A percentile compares a stretch with the other conserved stretches of the same genome.
Conservation (phyloP, 1,284 basidiomycete species). For the Papiliotrema nemorosa region DNA sequence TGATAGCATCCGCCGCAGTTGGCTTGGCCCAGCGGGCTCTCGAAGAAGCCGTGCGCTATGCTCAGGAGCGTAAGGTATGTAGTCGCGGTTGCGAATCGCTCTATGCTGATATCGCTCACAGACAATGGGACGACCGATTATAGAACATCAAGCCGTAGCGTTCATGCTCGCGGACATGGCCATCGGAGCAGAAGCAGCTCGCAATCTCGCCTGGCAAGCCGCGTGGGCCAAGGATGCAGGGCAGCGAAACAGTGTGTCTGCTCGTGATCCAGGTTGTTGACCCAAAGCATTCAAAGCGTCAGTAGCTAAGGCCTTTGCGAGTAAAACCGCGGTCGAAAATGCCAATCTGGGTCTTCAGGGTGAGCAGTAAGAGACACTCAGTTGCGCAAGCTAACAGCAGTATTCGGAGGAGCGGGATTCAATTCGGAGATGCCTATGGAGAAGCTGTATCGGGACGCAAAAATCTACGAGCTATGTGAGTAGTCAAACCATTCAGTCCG, state of each 20-base stretch:
- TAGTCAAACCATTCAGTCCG: background rate
- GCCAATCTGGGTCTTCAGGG: conserved; percentile 53
- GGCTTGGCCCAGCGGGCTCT: conserved; percentile 56
- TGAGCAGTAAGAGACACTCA: conserved; percentile 2
- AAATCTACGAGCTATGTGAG: conserved; percentile 53
- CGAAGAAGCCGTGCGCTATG: conserved; percentile 56
- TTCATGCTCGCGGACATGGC: conserved; percentile 60
- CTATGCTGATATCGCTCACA: conserved; percentile 14
- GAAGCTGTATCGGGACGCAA: conserved; percentile 54
- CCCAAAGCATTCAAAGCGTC: conserved; percentile 53
- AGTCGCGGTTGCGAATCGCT: no score
- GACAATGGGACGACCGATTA: conserved; percentile 58
- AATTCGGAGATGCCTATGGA: conserved; percentile 57
- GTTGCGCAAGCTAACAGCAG: conserved; percentile 13
- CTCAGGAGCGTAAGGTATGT: conserved; percentile 52
- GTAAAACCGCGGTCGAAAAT: conserved; percentile 51
- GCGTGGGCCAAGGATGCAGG: conserved; percentile 55
- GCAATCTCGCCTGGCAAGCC: conserved; percentile 54
- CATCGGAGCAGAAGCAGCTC: conserved; percentile 52
- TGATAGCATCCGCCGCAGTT: conserved; percentile 56
- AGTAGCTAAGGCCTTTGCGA: conserved; percentile 55
- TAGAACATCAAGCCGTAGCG: conserved; percentile 56
- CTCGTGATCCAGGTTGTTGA: conserved; percentile 7
- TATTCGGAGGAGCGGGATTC: conserved; percentile 53
- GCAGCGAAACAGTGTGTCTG: conserved; percentile 51